Evolutionary conservation across 495 filamentous ascomycete genomes (phyloP), one percentile per base, ranked within the genome.

Genomic region (Bryoglossum gracile): DNA sequence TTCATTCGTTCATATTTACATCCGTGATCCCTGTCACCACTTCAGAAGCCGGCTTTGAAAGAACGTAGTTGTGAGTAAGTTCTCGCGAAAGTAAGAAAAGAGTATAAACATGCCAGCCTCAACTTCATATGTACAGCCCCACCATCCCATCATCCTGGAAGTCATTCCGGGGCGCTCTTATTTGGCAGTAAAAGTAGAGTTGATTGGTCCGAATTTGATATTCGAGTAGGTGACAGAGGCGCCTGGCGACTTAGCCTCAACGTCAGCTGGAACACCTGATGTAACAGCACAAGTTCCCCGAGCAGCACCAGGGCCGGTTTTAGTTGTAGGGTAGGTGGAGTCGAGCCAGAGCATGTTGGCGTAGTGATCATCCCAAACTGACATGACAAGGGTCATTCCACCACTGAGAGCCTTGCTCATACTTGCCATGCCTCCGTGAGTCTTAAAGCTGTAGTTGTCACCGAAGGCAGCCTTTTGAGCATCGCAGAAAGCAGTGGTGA

Each of bases 281-380:
- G 66, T 67, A 43, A 68, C 73, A 34, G 74, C 43, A 66, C 87
- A 92, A 49, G 75, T 73, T 42, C 86, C 87, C 63, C 87, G 84
- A 56, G 73, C 73, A 44, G 77, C 74, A 64, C 87, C 87, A 26
- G 83, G 82, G 9, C 57, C 59, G 35, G 69, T 65, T 5, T 62
- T 70, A 58, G 73, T 71, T 33, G 72, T 65, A 3, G 86, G 87
- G 71, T 81, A 88, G 65, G 68, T 75, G 62, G 80, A 80, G 72
- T 90, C 86, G 58, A 92, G 80, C 87, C 87, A 91, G 56, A 84
- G 74, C 87, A 90, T 91, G 70, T 86, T 76, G 67, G 74, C 68
- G 61, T 73, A 67, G 67, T 89, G 77, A 62, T 87, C 83, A 60
- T 86, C 82, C 84, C 84, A 87, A 40, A 87, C 57, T 54, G 69